Conservation (phyloP, 176 grass and related monocot species). For the Raddia distichophylla region DNA sequence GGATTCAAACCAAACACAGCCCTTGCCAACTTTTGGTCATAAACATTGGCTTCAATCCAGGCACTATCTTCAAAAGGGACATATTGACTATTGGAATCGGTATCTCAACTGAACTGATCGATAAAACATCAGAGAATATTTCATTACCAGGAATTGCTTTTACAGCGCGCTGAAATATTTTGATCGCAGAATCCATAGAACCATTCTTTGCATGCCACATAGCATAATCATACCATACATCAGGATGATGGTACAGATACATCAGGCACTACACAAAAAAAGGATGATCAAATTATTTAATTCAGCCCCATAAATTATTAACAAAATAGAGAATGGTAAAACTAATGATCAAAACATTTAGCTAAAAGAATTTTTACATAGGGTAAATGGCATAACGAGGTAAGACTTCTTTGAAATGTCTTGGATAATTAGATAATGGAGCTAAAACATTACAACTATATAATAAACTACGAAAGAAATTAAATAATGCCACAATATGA, state of each 20-base stretch:
- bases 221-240: constrained; percentile 97
- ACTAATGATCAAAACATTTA: constrained; percentile 21
- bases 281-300: constrained; percentile 23
- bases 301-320: constrained; percentile 10
- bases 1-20: too few species aligned
- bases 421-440: constrained; percentile 15
- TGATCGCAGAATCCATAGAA: constrained; percentile 79
- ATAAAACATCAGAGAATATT: constrained; percentile 33
- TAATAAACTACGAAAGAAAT: not conserved
- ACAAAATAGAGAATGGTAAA: constrained; percentile 28
- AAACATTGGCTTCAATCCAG: not conserved
- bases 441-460: constrained; percentile 10
- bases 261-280: constrained; percentile 74
- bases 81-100: constrained; percentile 12
- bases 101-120: constrained; percentile 5
- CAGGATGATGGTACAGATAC: constrained; percentile 99
- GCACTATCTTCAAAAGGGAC: constrained; percentile 19
- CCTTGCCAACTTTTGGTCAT: too few species aligned
- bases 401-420: constrained; percentile 21
- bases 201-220: constrained; percentile 81
- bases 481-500: not conserved
- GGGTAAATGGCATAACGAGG: not conserved
- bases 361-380: constrained; percentile 19
- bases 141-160: constrained; percentile 94
- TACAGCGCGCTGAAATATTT: constrained; percentile 95